phyloP scores from a whole-genome alignment of 257 asterid species.

The Coffea canephora region DNA sequence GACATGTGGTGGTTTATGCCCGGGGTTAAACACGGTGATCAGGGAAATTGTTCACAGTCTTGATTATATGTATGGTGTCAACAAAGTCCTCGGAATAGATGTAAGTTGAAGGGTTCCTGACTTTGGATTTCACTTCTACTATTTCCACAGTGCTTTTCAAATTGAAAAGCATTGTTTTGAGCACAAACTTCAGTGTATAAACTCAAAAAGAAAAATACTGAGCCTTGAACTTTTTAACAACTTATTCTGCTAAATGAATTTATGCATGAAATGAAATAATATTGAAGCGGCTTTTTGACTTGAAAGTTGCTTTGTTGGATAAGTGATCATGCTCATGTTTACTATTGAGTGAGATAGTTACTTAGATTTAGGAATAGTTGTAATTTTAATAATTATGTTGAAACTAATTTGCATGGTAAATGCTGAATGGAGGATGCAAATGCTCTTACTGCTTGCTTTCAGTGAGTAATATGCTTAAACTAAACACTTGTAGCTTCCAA shows the following conservation, averaged over 20 bases:
- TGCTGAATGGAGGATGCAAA: not conserved
- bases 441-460: not conserved
- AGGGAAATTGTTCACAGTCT: constrained; percentile 90
- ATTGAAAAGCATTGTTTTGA: not conserved
- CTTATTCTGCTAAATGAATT: not conserved
- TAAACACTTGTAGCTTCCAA: not conserved
- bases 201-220: not conserved
- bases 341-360: not conserved
- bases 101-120: constrained; percentile 54
- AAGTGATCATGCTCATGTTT: not conserved
- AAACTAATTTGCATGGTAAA: not conserved
- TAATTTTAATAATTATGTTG: not conserved
- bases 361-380: not conserved
- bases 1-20: constrained; percentile 99
- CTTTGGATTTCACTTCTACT: constrained; percentile 5
- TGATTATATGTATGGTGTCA: constrained; percentile 90
- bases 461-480: not conserved
- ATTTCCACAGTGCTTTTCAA: not conserved
- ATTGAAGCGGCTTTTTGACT: not conserved
- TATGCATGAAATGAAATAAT: not conserved
- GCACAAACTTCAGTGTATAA: not conserved
- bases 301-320: not conserved
- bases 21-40: constrained; percentile 96
- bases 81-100: constrained; percentile 81
- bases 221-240: not conserved